These are phyloP conservation scores for Penicillium manginii DNA, from an alignment of 495 filamentous ascomycete genomes.

Conservation along the genomic window DNA sequence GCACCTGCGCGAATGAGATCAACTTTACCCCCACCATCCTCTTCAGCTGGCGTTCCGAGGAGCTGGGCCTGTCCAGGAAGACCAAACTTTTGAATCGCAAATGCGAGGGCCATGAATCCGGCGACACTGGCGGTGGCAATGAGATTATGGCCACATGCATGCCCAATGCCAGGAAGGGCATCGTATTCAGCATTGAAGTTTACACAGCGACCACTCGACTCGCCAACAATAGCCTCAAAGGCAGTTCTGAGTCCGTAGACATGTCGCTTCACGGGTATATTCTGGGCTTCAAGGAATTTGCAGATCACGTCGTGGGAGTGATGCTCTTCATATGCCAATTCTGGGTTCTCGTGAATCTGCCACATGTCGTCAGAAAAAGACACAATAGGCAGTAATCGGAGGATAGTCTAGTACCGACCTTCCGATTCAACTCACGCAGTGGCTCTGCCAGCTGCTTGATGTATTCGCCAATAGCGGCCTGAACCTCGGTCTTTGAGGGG, in stretches of 20 bases:
- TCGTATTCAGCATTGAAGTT: slow-evolving; percentile 57
- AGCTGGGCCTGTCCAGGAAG: slow-evolving; percentile 62
- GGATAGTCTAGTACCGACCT: neutral
- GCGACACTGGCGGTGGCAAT: slow-evolving; percentile 66
- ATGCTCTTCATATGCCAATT: slow-evolving; percentile 60
- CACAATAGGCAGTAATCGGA: neutral
- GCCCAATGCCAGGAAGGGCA: slow-evolving; percentile 62
- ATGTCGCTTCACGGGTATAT: slow-evolving; percentile 60
- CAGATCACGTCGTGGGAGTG: slow-evolving; percentile 61
- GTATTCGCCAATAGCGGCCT: neutral
- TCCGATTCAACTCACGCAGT: neutral
- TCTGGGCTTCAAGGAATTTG: slow-evolving; percentile 53
- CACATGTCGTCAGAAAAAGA: neutral
- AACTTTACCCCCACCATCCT: slow-evolving; percentile 72
- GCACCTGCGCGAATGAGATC: slow-evolving; percentile 65
- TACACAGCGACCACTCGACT: slow-evolving; percentile 40
- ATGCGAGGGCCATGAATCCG: slow-evolving; percentile 59
- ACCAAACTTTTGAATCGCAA: slow-evolving; percentile 46
- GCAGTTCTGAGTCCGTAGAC: slow-evolving; percentile 46
- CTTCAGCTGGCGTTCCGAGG: slow-evolving; percentile 73
- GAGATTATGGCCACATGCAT: slow-evolving; percentile 73
- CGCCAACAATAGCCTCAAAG: slow-evolving; percentile 40
- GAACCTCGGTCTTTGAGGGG: neutral
- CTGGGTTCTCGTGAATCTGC: slow-evolving; percentile 63
- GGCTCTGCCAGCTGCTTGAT: neutral